Percentiles rank a stretch among this genome's conserved stretches.
phyloP scores from a whole-genome alignment of 495 filamentous ascomycete species.

The Tuber aestivum region DNA sequence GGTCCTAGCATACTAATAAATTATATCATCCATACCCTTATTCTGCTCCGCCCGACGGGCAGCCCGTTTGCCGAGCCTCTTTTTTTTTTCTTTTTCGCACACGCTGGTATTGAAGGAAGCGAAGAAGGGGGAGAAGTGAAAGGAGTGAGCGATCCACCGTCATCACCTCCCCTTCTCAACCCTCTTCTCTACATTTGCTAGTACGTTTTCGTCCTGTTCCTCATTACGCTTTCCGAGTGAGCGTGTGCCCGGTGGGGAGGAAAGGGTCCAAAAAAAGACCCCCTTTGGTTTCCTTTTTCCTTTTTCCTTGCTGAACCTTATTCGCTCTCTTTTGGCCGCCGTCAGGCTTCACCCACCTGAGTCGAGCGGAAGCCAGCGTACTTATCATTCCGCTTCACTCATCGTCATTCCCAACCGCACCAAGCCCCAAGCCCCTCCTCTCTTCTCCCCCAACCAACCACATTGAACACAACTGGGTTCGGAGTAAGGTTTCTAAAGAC shows the following conservation, averaged over 20 bases:
- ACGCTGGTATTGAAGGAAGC: neutral
- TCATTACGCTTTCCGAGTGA: neutral
- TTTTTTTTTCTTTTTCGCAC: neutral
- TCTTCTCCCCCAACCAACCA: neutral
- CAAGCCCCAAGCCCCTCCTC: neutral
- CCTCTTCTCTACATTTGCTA: neutral
- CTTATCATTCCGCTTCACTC: neutral
- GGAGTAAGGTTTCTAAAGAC: neutral
- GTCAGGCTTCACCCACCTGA: neutral
- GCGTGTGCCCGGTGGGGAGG: neutral
- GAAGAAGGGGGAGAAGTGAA: neutral
- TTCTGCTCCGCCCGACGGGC: neutral
- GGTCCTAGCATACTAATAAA: neutral
- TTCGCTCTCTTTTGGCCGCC: neutral
- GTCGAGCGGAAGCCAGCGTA: neutral
- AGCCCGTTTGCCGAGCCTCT: neutral
- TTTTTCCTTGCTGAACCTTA: neutral
- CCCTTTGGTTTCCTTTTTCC: neutral
- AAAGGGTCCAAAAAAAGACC: neutral
- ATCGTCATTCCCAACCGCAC: neutral
- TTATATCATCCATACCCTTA: neutral
- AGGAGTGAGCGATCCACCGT: neutral
- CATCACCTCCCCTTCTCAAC: neutral
- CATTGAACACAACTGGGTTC: neutral
- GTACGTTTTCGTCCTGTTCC: neutral